Evolutionary conservation across 768 basidiomycete genomes (phyloP), one percentile per base, ranked within the genome.

Genomic region (Mycena latifolia): DNA sequence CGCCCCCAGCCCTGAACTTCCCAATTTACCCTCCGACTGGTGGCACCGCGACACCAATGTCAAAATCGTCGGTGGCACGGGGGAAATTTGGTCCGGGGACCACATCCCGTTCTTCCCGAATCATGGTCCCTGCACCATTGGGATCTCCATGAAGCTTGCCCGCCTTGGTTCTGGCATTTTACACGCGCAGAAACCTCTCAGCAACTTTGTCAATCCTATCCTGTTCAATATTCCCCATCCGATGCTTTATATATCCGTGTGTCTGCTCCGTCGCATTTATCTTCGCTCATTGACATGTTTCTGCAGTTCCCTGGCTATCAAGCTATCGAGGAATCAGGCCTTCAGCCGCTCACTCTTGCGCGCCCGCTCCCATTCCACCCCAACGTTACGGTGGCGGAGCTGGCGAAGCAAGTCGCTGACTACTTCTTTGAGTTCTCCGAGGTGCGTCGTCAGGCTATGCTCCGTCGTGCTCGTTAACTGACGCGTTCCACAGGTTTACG

Each of bases 221-320:
- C 9, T 59, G 18, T 65, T 59, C 12, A 24, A 18, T 2, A 14
- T 48, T n/a, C 52, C 53, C 2, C 31, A 37, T 20, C 64, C 64
- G 5, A 60, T 66, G 58, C 64, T 66, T n/a, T 41, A 45, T 2
- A 43, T 1, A 60, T 66, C 25, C 58, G 41, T 43, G 41, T 14
- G 58, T 65, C 33, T 18, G 17, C 54, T 11, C 22, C 39, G n/a
- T 12, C 6, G 11, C 37, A 12, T 39, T 12, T 39, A 33, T 7
- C 3, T 17, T 9, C 10, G n/a, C 20, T 33, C 10, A 10, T 9
- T 51, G 14, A 6, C 18, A 35, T 14, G 33, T 15, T n/a, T 8
- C 17, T 25, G 5, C 11, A 66, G 64, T 66, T 57, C 56, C 64
- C 64, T 17, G 64, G 64, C 2, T 66, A 66, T 37, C 20, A 48